Base-by-base conservation (phyloP, 257 asterid genomes). In the Fraxinus anomala region DNA sequence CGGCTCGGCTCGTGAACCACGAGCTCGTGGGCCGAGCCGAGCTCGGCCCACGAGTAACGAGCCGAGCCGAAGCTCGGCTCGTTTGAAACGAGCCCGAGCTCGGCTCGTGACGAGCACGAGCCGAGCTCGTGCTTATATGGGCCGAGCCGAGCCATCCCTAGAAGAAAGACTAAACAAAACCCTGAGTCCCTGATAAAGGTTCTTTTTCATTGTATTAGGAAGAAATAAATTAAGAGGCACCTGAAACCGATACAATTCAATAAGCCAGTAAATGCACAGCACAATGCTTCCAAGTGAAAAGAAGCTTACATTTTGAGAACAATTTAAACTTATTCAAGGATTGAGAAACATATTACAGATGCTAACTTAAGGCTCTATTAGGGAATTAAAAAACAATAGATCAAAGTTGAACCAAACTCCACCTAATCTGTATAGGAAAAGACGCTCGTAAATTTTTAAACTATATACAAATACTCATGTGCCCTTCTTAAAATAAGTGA, bases 81-180 rank as follows among this genome's bases (percentile, higher is more conserved):
- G n/a, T n/a, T n/a, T n/a, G n/a, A n/a, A n/a, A n/a, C n/a, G n/a
- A n/a, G n/a, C n/a, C n/a, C n/a, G n/a, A n/a, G n/a, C n/a, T n/a
- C n/a, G n/a, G n/a, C n/a, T n/a, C n/a, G n/a, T n/a, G n/a, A n/a
- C n/a, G n/a, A n/a, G n/a, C n/a, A n/a, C n/a, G n/a, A n/a, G n/a
- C n/a, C n/a, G n/a, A n/a, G n/a, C n/a, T n/a, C n/a, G n/a, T n/a
- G n/a, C n/a, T n/a, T n/a, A n/a, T n/a, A n/a, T n/a, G n/a, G n/a
- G n/a, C n/a, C n/a, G n/a, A n/a, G n/a, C n/a, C n/a, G n/a, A n/a
- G n/a, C n/a, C n/a, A n/a, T n/a, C n/a, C n/a, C n/a, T n/a, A n/a
- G n/a, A n/a, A n/a, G n/a, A n/a, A n/a, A n/a, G n/a, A 39, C 68
- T 28, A 39, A 51, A 73, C 72, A 80, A 76, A 78, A 68, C 19